Evolutionary conservation across 2,329 filamentous ascomycete species (phyloP).

Genomic region (Colletotrichum lini): DNA sequence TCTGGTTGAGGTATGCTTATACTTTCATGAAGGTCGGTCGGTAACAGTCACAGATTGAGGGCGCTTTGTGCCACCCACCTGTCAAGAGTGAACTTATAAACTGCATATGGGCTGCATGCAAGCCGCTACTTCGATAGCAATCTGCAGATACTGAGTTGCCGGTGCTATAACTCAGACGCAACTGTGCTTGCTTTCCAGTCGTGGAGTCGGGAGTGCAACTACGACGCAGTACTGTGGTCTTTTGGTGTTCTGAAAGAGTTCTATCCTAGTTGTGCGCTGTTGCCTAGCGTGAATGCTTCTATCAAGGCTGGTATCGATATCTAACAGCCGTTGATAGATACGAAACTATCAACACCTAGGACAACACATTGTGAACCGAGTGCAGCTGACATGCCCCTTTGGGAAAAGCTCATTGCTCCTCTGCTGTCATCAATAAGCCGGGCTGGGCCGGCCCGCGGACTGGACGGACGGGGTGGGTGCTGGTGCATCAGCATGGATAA

Average conservation of each 20-base stretch:
- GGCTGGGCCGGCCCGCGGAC: constrained; percentile 35
- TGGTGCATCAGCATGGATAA: neutral
- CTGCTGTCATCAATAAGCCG: constrained; percentile 31
- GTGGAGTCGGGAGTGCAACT: neutral
- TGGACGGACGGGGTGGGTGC: constrained; percentile 13
- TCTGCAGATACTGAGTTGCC: neutral
- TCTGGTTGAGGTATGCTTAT: neutral
- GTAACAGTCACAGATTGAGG: neutral
- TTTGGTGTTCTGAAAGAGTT: neutral
- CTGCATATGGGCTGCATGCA: neutral
- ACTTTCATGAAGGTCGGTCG: too few species aligned
- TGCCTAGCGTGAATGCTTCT: neutral
- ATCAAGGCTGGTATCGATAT: neutral
- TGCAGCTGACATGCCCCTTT: constrained; percentile 21
- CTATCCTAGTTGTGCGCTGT: neutral
- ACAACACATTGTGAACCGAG: neutral
- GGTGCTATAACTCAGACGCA: neutral
- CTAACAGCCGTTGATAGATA: neutral
- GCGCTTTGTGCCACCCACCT: neutral
- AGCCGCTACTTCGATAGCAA: neutral
- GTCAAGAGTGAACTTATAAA: neutral
- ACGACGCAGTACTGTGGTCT: neutral
- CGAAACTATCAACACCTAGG: neutral
- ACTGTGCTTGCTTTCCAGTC: neutral
- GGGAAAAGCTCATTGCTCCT: constrained; percentile 22